phyloP scores from a whole-genome alignment of 1,284 basidiomycete genomes.

The Paramarasmius palmivorus region DNA sequence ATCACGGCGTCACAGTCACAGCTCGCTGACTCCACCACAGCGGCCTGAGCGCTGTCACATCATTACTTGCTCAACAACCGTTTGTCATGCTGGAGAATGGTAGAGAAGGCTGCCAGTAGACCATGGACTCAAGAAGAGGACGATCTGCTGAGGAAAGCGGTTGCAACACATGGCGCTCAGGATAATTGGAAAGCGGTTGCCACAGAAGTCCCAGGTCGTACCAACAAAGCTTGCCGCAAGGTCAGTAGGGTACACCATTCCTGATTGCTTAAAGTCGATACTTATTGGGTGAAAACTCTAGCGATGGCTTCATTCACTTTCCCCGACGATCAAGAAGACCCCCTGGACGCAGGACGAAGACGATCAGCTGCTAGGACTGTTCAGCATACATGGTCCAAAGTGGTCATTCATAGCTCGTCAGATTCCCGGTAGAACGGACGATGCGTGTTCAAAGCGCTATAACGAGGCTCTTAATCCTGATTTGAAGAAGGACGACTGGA shows the following conservation, averaged over 20 bases:
- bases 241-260: constrained; percentile 31
- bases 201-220: constrained; percentile 60
- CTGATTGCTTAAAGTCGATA: too few species aligned
- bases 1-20: background rate
- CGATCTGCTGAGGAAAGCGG: constrained; percentile 58
- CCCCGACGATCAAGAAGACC: constrained; percentile 71
- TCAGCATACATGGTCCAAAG: constrained; percentile 55
- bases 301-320: constrained; percentile 82
- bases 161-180: constrained; percentile 60
- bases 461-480: constrained; percentile 75
- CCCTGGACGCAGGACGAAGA: constrained; percentile 78
- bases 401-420: constrained; percentile 75
- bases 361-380: constrained; percentile 54
- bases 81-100: constrained; percentile 44
- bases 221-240: constrained; percentile 83
- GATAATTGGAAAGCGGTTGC: constrained; percentile 79
- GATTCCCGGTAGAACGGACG: constrained; percentile 76
- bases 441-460: constrained; percentile 82
- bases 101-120: constrained; percentile 56
- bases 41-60: background rate
- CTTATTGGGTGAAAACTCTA: too few species aligned
- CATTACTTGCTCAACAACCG: constrained; percentile 8
- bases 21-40: background rate
- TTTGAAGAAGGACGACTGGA: constrained; percentile 75
- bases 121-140: constrained; percentile 76